These are phyloP conservation scores for Setaria viridis DNA, from an alignment of 202 grass and related monocot genomes.

Conservation along the genomic window DNA sequence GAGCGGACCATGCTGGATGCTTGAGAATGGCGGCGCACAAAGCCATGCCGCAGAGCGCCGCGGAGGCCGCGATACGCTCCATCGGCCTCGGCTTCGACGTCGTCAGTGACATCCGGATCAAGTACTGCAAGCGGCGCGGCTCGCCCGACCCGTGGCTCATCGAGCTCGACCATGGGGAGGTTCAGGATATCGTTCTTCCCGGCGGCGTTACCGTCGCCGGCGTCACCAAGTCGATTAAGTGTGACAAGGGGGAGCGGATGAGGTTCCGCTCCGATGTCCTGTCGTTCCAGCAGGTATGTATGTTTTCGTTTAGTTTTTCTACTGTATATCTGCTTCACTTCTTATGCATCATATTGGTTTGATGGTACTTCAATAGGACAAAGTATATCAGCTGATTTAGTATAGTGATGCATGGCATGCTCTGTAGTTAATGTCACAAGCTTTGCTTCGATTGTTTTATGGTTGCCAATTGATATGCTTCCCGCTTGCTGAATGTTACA, in stretches of 20 bases:
- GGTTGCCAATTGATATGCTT: not conserved
- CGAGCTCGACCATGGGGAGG: slow-evolving; percentile 59
- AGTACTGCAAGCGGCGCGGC: slow-evolving; percentile 73
- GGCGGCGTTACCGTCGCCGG: slow-evolving; percentile 59
- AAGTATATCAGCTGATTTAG: not conserved
- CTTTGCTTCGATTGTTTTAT: not conserved
- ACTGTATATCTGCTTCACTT: not conserved
- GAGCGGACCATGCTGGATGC: not conserved
- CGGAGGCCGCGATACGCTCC: slow-evolving; percentile 65
- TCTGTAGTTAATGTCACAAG: not conserved
- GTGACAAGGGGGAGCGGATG: slow-evolving; percentile 87
- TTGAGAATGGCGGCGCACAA: slow-evolving; percentile 69
- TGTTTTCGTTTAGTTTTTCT: not conserved
- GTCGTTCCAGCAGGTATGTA: slow-evolving; percentile 87
- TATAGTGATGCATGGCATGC: not conserved
- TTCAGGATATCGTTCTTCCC: slow-evolving; percentile 76
- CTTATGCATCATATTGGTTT: not conserved
- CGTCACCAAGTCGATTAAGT: slow-evolving; percentile 77
- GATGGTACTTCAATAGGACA: not conserved
- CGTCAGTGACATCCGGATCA: slow-evolving; percentile 72
- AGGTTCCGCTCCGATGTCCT: slow-evolving; percentile 90
- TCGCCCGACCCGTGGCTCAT: slow-evolving; percentile 69
- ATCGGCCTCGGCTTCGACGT: slow-evolving; percentile 92
- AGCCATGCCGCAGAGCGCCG: slow-evolving; percentile 37
- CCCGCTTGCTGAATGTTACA: not conserved